Evolutionary conservation across 148 eudicot genomes (phyloP).

Genomic region (Fagopyrum esculentum): DNA sequence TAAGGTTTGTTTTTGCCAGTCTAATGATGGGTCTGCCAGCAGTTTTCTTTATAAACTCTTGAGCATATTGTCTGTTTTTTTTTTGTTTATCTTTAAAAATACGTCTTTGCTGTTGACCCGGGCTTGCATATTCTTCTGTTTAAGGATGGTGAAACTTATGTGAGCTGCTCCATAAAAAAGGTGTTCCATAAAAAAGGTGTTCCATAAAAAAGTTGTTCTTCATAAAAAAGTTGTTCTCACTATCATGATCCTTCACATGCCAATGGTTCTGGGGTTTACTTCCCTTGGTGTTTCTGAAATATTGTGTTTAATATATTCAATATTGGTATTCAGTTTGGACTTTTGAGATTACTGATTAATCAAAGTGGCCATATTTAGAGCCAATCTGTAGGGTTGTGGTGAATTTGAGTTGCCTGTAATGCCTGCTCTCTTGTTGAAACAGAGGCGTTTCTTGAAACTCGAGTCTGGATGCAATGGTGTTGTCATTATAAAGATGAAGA

Average conservation of each 20-base stretch:
- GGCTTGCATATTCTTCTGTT: neutral
- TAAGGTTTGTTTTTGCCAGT: conserved; percentile 62
- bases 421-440: conserved; percentile 20
- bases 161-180: neutral
- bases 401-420: conserved; percentile 9
- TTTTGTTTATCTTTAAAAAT: neutral
- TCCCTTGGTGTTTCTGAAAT: neutral
- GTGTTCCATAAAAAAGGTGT: too few species aligned
- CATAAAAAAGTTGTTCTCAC: neutral
- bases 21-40: neutral
- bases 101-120: neutral
- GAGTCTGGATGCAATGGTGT: conserved; percentile 97
- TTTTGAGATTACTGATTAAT: neutral
- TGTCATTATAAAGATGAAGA: conserved; percentile 74
- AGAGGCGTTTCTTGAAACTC: conserved; percentile 76
- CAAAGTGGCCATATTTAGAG: neutral
- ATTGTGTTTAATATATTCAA: neutral
- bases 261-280: neutral
- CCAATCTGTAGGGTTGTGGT: neutral
- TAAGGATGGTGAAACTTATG: neutral
- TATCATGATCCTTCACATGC: neutral
- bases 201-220: neutral
- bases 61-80: neutral
- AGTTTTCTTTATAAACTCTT: neutral
- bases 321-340: neutral